A percentile compares a stretch with the other conserved stretches of the same genome.
Conservation (phyloP, 257 asterid genomes). For the Nicotiana sylvestris region DNA sequence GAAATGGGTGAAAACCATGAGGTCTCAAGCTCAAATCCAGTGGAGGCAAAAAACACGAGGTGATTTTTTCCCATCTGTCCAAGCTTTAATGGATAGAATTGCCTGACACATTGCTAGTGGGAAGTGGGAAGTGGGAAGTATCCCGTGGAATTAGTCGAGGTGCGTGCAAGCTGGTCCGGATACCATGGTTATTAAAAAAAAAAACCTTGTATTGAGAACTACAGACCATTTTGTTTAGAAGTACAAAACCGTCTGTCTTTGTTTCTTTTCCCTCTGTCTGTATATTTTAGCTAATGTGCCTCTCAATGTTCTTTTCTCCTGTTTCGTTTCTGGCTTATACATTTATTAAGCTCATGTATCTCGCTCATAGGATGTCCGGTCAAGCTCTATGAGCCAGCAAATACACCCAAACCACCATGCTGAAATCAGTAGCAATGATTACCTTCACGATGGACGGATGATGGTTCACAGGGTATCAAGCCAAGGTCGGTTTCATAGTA, state of each 20-base stretch:
- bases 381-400: constrained; percentile 30
- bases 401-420: constrained; percentile 23
- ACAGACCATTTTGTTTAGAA: neutral
- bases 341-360: neutral
- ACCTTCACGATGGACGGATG: constrained; percentile 25
- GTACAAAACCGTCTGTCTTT: neutral
- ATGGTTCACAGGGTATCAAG: constrained; percentile 23
- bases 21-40: too few relatives aligned
- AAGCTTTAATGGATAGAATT: too few relatives aligned
- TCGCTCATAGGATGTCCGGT: constrained; percentile 38
- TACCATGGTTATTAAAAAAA: too few relatives aligned
- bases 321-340: neutral
- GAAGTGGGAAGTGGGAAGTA: too few relatives aligned
- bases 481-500: constrained; percentile 21
- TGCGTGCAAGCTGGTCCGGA: too few relatives aligned
- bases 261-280: neutral
- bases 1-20: too few relatives aligned
- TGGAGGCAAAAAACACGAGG: too few relatives aligned
- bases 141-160: too few relatives aligned
- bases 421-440: constrained; percentile 30
- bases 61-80: too few relatives aligned
- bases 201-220: neutral
- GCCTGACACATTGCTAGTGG: too few relatives aligned
- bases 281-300: neutral
- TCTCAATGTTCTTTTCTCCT: neutral